Evolutionary conservation across 1,284 basidiomycete genomes (phyloP).

Genomic region (Sphagnurus paluster): DNA sequence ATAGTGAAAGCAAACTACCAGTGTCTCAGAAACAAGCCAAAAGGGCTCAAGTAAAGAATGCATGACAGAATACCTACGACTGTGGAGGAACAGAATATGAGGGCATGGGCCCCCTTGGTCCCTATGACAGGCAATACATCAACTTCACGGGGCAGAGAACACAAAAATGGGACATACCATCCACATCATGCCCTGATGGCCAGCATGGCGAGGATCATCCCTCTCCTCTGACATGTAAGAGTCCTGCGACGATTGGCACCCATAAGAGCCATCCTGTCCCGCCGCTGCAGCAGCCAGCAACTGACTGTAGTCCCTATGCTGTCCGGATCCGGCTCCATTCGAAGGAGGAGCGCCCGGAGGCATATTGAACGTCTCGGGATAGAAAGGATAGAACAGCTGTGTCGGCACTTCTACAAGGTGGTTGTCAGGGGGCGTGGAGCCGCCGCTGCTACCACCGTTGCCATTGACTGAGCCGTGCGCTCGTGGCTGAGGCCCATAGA

Average conservation of each 20-base stretch:
- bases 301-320: constrained; percentile 48
- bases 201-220: constrained; percentile 34
- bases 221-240: constrained; percentile 69
- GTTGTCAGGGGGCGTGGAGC: constrained; percentile 41
- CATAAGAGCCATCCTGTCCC: constrained; percentile 48
- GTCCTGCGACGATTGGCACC: constrained; percentile 53
- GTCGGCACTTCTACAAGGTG: constrained; percentile 64
- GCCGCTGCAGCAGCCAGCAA: constrained; percentile 56
- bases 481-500: constrained; percentile 40
- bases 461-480: constrained; percentile 20
- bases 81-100: constrained; percentile 13
- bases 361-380: constrained; percentile 45
- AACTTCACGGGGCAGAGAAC: too few species aligned
- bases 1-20: not conserved
- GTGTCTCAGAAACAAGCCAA: constrained; percentile 1
- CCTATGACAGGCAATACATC: constrained; percentile 4
- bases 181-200: constrained; percentile 26
- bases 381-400: constrained; percentile 74
- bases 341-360: constrained; percentile 23
- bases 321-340: constrained; percentile 20
- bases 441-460: constrained; percentile 25
- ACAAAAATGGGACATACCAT: not conserved
- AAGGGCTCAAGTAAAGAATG: not conserved
- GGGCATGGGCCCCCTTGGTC: constrained; percentile 8
- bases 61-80: constrained; percentile 1